phyloP scores from a whole-genome alignment of 2,329 filamentous ascomycete genomes.

The Chaetomium globosum region DNA sequence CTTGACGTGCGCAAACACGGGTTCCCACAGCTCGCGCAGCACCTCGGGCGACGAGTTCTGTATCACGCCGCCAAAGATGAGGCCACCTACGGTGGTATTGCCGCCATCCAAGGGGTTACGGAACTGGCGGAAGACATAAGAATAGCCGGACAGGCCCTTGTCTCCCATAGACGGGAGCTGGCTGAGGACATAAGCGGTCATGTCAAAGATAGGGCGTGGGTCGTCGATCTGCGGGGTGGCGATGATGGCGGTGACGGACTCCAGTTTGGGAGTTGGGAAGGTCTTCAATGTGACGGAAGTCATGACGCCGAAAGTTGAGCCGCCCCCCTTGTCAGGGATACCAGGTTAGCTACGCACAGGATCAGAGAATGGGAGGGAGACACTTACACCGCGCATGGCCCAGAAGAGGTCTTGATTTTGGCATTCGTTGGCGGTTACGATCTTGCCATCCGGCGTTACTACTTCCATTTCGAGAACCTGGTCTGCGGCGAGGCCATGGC shows the following conservation, averaged over 20 bases:
- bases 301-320: conserved; percentile 56
- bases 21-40: conserved; percentile 40
- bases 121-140: conserved; percentile 45
- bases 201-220: conserved; percentile 45
- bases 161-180: conserved; percentile 52
- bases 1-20: conserved; percentile 45
- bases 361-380: neutral
- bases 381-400: conserved; percentile 57
- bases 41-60: conserved; percentile 42
- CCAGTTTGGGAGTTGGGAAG: conserved; percentile 48
- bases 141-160: conserved; percentile 54
- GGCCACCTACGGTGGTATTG: conserved; percentile 40
- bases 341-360: neutral
- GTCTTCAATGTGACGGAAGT: conserved; percentile 54
- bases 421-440: conserved; percentile 48
- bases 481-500: conserved; percentile 52
- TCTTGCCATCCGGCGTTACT: conserved; percentile 48
- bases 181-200: conserved; percentile 51
- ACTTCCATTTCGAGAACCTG: conserved; percentile 53
- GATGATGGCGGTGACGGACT: conserved; percentile 46
- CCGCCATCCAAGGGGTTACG: conserved; percentile 46
- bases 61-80: conserved; percentile 41
- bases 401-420: conserved; percentile 58
- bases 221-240: conserved; percentile 43
- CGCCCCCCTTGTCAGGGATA: conserved; percentile 49